phyloP scores from a whole-genome alignment of 2,329 filamentous ascomycete species.

The Nakataea oryzae region DNA sequence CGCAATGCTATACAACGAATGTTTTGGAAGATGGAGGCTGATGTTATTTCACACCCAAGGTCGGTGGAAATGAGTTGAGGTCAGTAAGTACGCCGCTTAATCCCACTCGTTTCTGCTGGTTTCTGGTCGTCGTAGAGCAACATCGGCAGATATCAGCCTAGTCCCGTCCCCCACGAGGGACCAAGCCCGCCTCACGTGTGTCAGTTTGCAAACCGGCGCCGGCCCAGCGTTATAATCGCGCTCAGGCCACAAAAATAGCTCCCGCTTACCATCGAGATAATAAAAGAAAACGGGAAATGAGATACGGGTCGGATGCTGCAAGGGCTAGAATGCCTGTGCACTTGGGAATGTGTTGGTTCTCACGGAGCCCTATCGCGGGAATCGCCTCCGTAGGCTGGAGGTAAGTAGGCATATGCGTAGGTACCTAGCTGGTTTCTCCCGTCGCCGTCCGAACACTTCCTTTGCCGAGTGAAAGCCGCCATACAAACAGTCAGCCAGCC shows the following conservation, averaged over 20 bases:
- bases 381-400: too few relatives aligned
- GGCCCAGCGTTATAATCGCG: not conserved
- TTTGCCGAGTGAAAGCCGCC: not conserved
- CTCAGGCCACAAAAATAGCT: not conserved
- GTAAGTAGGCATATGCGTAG: too few relatives aligned
- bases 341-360: not conserved
- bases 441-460: not conserved
- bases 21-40: too few relatives aligned
- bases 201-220: not conserved
- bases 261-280: not conserved
- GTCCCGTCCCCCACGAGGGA: not conserved
- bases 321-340: too few relatives aligned
- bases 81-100: too few relatives aligned
- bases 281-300: not conserved
- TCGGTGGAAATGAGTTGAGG: too few relatives aligned
- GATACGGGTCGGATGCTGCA: too few relatives aligned
- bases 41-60: too few relatives aligned
- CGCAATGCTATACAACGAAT: not conserved
- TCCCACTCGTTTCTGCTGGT: too few relatives aligned
- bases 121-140: too few relatives aligned
- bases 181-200: not conserved
- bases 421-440: too few relatives aligned
- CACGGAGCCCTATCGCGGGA: too few relatives aligned
- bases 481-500: not conserved
- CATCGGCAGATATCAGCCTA: not conserved